Evolutionary conservation across 2,329 filamentous ascomycete genomes (phyloP), one percentile per base, ranked within the genome.

Genomic region (Fusarium tupiense): DNA sequence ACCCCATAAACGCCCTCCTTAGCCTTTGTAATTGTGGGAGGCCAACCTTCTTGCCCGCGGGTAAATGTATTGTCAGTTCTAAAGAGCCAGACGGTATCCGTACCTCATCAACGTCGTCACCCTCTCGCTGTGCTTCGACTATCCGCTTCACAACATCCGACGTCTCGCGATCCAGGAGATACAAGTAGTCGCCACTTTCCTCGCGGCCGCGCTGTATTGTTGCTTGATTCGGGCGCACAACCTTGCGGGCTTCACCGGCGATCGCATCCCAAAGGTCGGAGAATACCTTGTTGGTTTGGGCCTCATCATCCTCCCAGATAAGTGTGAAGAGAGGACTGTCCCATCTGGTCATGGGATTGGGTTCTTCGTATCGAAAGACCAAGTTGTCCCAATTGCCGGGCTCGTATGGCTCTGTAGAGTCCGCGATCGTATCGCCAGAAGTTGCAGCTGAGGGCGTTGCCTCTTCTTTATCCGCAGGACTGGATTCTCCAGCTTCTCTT

Each of bases 341-440:
- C 94, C 94, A 97, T 49, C 93, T 86, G 6, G 89, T 92, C 93
- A 96, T 95, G 29, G 91, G 90, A 80, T 96, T 96, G 20, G 94
- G 94, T 83, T 97, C 94, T 82, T 97, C 94, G 80, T 95, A 95
- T 62, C 94, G 88, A 80, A 94, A 96, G 40, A 94, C 90, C 17
- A 95, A 87, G 76, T 95, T 94, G 73, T 95, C 92, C 86, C 93
- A 94, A 80, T 93, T 92, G 22, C 82, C 84, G 3, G 83, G 84
- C 49, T 86, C 85, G 72, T 91, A 91, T 1, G 87, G 80, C 43
- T 86, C 85, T 22, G 84, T 80, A 4, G 62, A 61, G 24, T 74
- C 70, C 26, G 64, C 41, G 2, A 43, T 53, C 19, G 52, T 53
- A 20, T 66, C 50, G 3, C 19, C 31, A 2, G 59, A 46, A n/a